Evolutionary conservation across 306 rosid species (phyloP).

Genomic region (Glycine latifolia): DNA sequence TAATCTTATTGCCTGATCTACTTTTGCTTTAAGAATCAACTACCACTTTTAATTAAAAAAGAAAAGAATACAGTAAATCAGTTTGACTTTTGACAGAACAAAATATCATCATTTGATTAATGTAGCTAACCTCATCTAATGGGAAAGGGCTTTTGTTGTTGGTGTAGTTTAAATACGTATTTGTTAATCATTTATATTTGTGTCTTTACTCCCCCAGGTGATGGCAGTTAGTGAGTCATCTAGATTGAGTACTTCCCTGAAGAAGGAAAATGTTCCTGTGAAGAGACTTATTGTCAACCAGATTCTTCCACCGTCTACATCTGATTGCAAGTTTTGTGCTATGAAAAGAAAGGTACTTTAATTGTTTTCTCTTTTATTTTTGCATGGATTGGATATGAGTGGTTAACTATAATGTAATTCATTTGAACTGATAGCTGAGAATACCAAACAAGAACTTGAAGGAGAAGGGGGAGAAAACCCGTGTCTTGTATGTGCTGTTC

Average conservation of each 20-base stretch:
- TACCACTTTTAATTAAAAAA: background rate
- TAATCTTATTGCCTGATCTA: slow-evolving; percentile 1
- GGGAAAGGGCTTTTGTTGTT: background rate
- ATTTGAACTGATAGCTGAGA: slow-evolving; percentile 6
- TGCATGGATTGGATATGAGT: slow-evolving; percentile 1
- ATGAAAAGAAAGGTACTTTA: slow-evolving; percentile 85
- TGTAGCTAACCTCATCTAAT: background rate
- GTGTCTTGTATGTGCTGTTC: background rate
- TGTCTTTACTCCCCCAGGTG: slow-evolving; percentile 62
- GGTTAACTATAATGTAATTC: background rate
- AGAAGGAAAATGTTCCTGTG: slow-evolving; percentile 92
- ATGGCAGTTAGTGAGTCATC: slow-evolving; percentile 97
- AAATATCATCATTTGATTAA: background rate
- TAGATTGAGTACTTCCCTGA: slow-evolving; percentile 84
- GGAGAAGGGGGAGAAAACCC: background rate
- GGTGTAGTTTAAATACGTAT: slow-evolving; percentile 14
- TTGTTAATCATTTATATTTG: slow-evolving; percentile 36
- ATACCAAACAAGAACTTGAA: slow-evolving; percentile 4
- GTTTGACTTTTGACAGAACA: slow-evolving; percentile 18
- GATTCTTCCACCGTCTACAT: slow-evolving; percentile 88
- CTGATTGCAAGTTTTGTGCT: slow-evolving; percentile 98
- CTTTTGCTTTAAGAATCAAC: background rate
- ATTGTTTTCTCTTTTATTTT: slow-evolving; percentile 36
- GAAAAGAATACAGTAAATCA: background rate
- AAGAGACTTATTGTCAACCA: slow-evolving; percentile 92